Conservation (phyloP, 331 rosid genomes). For the Quercus lobata region DNA sequence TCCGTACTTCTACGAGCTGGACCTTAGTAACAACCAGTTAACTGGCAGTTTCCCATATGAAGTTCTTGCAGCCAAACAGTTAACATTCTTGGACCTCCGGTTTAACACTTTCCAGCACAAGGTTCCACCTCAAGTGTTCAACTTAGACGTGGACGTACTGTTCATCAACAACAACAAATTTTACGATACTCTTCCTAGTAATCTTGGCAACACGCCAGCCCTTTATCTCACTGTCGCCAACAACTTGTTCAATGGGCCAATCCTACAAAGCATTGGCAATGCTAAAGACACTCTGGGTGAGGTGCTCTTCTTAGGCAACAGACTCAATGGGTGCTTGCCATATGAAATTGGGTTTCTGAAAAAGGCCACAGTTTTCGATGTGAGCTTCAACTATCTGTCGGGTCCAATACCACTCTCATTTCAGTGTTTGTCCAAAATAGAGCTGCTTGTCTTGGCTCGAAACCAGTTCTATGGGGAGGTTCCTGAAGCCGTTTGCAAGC, state of each 20-base stretch:
- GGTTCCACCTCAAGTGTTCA: conserved; percentile 32
- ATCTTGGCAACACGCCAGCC: conserved; percentile 58
- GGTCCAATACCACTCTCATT: conserved; percentile 81
- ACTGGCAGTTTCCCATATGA: conserved; percentile 31
- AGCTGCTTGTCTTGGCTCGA: conserved; percentile 30
- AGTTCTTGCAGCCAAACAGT: conserved; percentile 3
- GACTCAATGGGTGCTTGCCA: conserved; percentile 63
- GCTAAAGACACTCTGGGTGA: conserved; percentile 49
- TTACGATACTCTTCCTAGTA: conserved; percentile 21
- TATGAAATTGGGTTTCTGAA: conserved; percentile 54
- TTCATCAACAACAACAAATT: conserved; percentile 60
- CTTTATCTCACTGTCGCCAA: conserved; percentile 64
- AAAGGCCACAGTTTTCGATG: conserved; percentile 54
- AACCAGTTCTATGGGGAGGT: conserved; percentile 48
- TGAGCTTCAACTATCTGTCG: conserved; percentile 34
- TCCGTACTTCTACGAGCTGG: conserved; percentile 62
- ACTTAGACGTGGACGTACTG: conserved; percentile 39
- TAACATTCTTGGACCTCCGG: conserved; percentile 72
- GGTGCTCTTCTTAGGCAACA: conserved; percentile 60
- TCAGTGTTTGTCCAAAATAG: conserved; percentile 45
- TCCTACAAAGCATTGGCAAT: conserved; percentile 57
- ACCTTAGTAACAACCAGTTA: conserved; percentile 67
- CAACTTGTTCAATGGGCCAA: conserved; percentile 47
- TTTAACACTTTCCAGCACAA: conserved; percentile 24
- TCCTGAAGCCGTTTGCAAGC: conserved; percentile 58